These are phyloP conservation scores for Ophiostoma sp. DNA, from an alignment of 2,329 filamentous ascomycete species.

Conservation along the genomic window DNA sequence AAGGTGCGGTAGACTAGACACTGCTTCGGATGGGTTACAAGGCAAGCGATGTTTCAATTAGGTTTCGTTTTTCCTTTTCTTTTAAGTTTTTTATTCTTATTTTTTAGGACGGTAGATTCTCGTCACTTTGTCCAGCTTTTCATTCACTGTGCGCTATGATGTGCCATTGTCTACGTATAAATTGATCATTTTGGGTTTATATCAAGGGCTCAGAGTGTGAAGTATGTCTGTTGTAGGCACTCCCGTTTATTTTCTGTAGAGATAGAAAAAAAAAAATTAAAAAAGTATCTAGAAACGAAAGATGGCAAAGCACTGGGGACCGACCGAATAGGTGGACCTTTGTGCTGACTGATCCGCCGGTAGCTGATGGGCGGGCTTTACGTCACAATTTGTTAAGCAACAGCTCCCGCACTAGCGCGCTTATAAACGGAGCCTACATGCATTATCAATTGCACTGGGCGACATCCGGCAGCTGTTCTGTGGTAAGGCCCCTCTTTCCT, in stretches of 20 bases:
- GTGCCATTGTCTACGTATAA: too few species aligned
- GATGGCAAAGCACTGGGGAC: background rate
- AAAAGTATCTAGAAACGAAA: background rate
- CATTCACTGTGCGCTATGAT: background rate
- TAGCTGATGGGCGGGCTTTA: slow-evolving; percentile 15
- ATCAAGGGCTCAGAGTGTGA: too few species aligned
- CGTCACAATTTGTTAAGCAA: slow-evolving; percentile 26
- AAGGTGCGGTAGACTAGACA: slow-evolving; percentile 48
- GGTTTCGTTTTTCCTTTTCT: background rate
- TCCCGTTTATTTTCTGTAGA: too few species aligned
- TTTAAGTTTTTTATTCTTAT: background rate
- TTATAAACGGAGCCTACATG: background rate
- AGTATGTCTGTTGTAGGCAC: too few species aligned
- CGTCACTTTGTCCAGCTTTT: background rate
- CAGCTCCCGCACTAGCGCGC: slow-evolving; percentile 1
- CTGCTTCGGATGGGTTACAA: background rate
- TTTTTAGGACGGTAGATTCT: background rate
- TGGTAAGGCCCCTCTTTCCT: slow-evolving; percentile 1
- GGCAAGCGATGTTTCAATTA: background rate
- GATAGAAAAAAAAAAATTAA: background rate
- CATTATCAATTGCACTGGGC: slow-evolving; percentile 2
- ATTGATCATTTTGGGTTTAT: too few species aligned
- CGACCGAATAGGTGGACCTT: background rate
- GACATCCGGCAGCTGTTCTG: background rate
- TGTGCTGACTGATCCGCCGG: slow-evolving; percentile 6